A percentile compares a stretch with the other conserved stretches of the same genome.
phyloP scores from a whole-genome alignment of 805 yeast genomes.

The Komagataella phaffii region DNA sequence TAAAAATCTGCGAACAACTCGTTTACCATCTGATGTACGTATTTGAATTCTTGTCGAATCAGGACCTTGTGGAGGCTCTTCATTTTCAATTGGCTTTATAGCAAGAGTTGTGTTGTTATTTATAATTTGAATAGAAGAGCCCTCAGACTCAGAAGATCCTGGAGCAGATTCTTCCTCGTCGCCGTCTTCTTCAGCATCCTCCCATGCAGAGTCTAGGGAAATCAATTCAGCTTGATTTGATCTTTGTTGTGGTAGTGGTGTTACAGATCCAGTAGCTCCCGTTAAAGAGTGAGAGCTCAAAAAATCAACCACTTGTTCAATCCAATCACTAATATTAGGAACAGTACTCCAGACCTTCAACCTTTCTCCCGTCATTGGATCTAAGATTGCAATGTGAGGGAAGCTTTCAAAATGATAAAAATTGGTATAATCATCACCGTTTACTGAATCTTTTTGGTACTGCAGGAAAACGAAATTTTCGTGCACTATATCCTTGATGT shows the following conservation, averaged over 20 bases:
- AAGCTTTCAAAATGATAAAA: slow-evolving; percentile 57
- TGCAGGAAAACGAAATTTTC: slow-evolving; percentile 75
- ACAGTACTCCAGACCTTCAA: slow-evolving; percentile 64
- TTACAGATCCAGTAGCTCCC: slow-evolving; percentile 38
- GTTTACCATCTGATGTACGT: slow-evolving; percentile 77
- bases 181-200: slow-evolving; percentile 10
- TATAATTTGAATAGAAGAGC: slow-evolving; percentile 7
- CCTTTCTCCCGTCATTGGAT: slow-evolving; percentile 93
- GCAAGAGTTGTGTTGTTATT: not conserved
- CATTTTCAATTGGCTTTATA: slow-evolving; percentile 36
- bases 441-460: slow-evolving; percentile 64
- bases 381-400: slow-evolving; percentile 88
- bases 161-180: slow-evolving; percentile 6
- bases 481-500: slow-evolving; percentile 49
- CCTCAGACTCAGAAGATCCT: slow-evolving; percentile 9
- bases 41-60: slow-evolving; percentile 61
- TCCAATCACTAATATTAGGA: slow-evolving; percentile 47
- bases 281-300: slow-evolving; percentile 48
- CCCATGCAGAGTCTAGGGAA: slow-evolving; percentile 2
- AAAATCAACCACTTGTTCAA: slow-evolving; percentile 59
- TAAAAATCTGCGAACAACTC: slow-evolving; percentile 60
- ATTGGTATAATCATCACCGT: slow-evolving; percentile 57
- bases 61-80: slow-evolving; percentile 48
- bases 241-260: slow-evolving; percentile 65
- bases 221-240: slow-evolving; percentile 20